A percentile compares a stretch with the other conserved stretches of the same genome.
Evolutionary conservation across 352 stramenopile species (phyloP).

Genomic region (Poterioochromonas sp.): DNA sequence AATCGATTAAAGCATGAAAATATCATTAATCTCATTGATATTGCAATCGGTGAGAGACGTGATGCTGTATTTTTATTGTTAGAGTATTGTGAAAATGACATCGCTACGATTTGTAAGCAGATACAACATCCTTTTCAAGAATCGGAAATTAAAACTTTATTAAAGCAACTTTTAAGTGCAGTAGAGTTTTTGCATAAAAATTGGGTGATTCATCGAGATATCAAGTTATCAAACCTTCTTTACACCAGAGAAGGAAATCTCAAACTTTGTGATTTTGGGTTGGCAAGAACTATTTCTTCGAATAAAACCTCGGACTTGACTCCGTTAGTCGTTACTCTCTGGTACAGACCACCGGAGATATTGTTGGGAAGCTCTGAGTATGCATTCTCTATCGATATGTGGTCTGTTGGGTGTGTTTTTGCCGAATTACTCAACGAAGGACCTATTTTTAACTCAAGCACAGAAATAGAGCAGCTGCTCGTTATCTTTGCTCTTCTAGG

Average conservation of each 20-base stretch:
- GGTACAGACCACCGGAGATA: slow-evolving; percentile 95
- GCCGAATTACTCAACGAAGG: slow-evolving; percentile 79
- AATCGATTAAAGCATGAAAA: slow-evolving; percentile 45
- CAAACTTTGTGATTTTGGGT: slow-evolving; percentile 99
- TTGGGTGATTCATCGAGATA: slow-evolving; percentile 82
- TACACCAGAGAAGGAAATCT: slow-evolving; percentile 65
- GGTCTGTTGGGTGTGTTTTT: slow-evolving; percentile 97
- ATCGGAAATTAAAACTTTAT: slow-evolving; percentile 68
- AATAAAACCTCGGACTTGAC: slow-evolving; percentile 87
- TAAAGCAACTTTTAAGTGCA: slow-evolving; percentile 96
- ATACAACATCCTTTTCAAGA: slow-evolving; percentile 43
- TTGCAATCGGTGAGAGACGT: slow-evolving; percentile 48
- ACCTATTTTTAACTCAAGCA: slow-evolving; percentile 89
- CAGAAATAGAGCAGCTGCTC: slow-evolving; percentile 81
- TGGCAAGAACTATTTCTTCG: slow-evolving; percentile 97
- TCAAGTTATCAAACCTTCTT: slow-evolving; percentile 95
- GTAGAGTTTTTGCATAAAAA: slow-evolving; percentile 98
- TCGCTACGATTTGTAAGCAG: slow-evolving; percentile 56
- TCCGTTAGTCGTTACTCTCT: slow-evolving; percentile 97
- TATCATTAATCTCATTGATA: slow-evolving; percentile 46
- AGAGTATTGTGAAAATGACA: slow-evolving; percentile 73
- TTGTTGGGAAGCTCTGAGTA: slow-evolving; percentile 95
- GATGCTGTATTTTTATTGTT: slow-evolving; percentile 73
- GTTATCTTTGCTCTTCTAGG: slow-evolving; percentile 90
- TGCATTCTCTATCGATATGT: slow-evolving; percentile 96